Evolutionary conservation across 805 yeast species (phyloP), one percentile per base, ranked within the genome.

Genomic region (Cyberlindnera suaveolens): DNA sequence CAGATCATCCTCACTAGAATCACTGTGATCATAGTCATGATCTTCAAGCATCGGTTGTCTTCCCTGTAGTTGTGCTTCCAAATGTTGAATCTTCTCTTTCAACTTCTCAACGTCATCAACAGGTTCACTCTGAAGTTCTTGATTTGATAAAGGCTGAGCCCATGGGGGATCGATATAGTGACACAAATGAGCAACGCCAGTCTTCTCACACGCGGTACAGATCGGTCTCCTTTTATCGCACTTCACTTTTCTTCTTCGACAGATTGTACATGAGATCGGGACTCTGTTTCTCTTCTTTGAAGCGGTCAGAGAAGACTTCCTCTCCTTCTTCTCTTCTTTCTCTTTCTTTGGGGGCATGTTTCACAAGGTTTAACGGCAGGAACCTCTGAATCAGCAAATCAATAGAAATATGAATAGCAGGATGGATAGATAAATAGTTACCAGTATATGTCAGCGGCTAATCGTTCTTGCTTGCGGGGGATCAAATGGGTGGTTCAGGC

Each of bases 91-190:
- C 47, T 81, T 75, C 16, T 67, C 67, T 50, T 76, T 76, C 74
- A 86, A 73, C 54, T 73, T 77, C 48, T 71, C 65, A 3, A 68
- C 54, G 49, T 71, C 77, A 11, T 65, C 35, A 62, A 76, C 50
- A 74, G 75, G 32, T 66, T 76, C 48, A 75, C 75, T 30, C 64
- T 72, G 45, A 63, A 64, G 66, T 58, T 76, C 84, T 54, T 65
- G 63, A 58, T 50, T 64, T 56, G 55, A 63, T 52, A 60, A 45
- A 5, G 73, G 73, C 44, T 69, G 70, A 1, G 82, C 81, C 82
- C 82, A 77, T n/a, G 70, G 64, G 34, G 80, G 82, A 47, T 75
- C 80, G 50, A 77, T 65, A 49, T 75, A 77, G 41, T 74, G 76
- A 45, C 82, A 77, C 16, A 77, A 59, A 53, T 77, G 81, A 7